Base-by-base conservation (phyloP, 768 basidiomycete species). In the Leccinum olivaceopallidum region DNA sequence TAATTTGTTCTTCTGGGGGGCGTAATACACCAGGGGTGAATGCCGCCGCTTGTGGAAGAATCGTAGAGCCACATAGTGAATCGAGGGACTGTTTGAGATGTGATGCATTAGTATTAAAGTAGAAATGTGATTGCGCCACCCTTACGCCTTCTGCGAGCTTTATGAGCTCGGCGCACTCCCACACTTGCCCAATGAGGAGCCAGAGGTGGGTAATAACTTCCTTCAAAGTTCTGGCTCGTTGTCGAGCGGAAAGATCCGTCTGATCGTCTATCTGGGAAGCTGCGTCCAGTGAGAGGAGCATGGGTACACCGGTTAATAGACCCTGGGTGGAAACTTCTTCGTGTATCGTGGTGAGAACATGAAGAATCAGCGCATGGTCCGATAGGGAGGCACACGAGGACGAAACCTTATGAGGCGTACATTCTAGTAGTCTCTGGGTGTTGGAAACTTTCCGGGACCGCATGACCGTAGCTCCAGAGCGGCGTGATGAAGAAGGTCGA, bases 221-320 rank as follows among this genome's bases (percentile, higher is more conserved):
- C 62, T 81, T 85, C 44, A 94, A 80, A 4, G 81, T 82, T 58
- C 73, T 77, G 26, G 79, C 76, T 60, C 85, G 84, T 63, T 77
- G 77, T 22, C 75, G 69, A 28, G 69, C 70, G n/a, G 73, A 71
- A 50, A 69, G 56, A 60, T 83, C 78, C 34, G 76, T 73, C 12
- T 69, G 67, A 18, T 78, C 76, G n/a, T 78, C 77, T 28, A 78
- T 65, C 36, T 78, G 78, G 4, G 82, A 76, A 10, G 83, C 83
- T 7, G 67, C 72, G 58, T 91, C 84, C 54, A 96, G 72, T 2
- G 90, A 86, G n/a, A 92, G 70, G 28, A 97, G 73, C 92, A 97
- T 94, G 5, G 95, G 94, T 36, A 92, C 75, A 22, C 93, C 91
- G 2, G 86, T 85, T 16, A 94, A 75, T 44, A 96, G 66, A 3